Conservation (phyloP, 2,329 filamentous ascomycete species). For the Salinomyces thailandicus region DNA sequence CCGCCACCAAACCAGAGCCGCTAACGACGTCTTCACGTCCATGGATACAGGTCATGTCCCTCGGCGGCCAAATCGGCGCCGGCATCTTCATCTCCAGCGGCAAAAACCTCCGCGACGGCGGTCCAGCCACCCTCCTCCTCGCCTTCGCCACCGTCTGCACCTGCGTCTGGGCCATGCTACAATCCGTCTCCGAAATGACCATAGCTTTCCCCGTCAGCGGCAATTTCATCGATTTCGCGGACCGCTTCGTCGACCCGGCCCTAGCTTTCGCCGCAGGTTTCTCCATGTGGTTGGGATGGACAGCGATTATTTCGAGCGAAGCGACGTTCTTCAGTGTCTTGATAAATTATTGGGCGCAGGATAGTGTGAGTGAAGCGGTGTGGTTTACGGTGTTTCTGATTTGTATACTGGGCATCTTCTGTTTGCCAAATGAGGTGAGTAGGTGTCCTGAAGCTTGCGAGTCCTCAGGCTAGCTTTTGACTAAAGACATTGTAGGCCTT, state of each 20-base stretch:
- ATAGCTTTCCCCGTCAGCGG: conserved; percentile 29
- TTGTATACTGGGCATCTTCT: background rate
- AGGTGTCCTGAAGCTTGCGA: no score
- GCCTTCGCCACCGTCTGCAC: conserved; percentile 23
- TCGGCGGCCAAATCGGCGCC: conserved; percentile 34
- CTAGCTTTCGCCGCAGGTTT: conserved; percentile 31
- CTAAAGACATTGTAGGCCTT: conserved; percentile 45
- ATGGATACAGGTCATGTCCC: conserved; percentile 18
- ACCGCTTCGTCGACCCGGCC: conserved; percentile 30
- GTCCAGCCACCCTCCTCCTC: conserved; percentile 32
- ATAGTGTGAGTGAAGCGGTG: conserved; percentile 50
- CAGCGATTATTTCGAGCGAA: conserved; percentile 18
- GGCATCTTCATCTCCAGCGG: conserved; percentile 43
- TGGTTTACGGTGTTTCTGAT: conserved; percentile 75
- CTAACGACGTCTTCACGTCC: background rate
- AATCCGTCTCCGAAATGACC: conserved; percentile 28
- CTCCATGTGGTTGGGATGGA: conserved; percentile 25
- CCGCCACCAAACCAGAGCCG: no score
- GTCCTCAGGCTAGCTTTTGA: no score
- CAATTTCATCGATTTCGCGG: conserved; percentile 30
- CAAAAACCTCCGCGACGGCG: conserved; percentile 36
- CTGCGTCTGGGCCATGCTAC: conserved; percentile 26
- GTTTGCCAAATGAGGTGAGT: background rate
- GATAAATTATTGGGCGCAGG: conserved; percentile 9
- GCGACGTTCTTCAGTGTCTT: conserved; percentile 34